These are phyloP conservation scores for Aspergillus pseudoterreus DNA, from an alignment of 2,329 filamentous ascomycete genomes.

Conservation along the genomic window DNA sequence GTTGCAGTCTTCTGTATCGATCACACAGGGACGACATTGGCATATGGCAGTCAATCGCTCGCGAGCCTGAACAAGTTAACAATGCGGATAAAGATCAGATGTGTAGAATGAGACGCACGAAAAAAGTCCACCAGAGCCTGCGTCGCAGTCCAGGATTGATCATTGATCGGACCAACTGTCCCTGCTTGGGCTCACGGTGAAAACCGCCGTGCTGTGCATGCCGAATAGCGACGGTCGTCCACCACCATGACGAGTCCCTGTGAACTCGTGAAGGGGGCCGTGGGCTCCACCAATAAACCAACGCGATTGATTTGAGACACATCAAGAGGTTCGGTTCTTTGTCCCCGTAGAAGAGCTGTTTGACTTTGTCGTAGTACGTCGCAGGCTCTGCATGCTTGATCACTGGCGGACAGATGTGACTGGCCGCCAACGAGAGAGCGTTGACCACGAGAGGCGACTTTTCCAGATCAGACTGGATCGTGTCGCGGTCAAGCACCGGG, in stretches of 20 bases:
- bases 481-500: constrained; percentile 7
- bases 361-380: constrained; percentile 40
- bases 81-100: too few species aligned
- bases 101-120: constrained; percentile 15
- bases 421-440: constrained; percentile 39
- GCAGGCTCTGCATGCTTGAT: constrained; percentile 38
- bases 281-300: constrained; percentile 48
- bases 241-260: constrained; percentile 45
- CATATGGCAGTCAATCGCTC: constrained; percentile 42
- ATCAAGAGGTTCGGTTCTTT: constrained; percentile 37
- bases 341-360: constrained; percentile 41
- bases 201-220: constrained; percentile 46
- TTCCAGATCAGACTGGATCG: constrained; percentile 3
- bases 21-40: constrained; percentile 44
- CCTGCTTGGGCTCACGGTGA: constrained; percentile 35
- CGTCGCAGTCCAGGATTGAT: constrained; percentile 28
- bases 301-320: constrained; percentile 33
- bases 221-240: constrained; percentile 43
- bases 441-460: constrained; percentile 11
- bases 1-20: constrained; percentile 42
- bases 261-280: constrained; percentile 35
- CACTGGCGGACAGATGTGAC: constrained; percentile 42
- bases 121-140: constrained; percentile 45
- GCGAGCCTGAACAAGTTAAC: constrained; percentile 15
- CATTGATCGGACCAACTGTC: constrained; percentile 15